Base-by-base conservation (phyloP, 176 grass and related monocot species). In the Oryza meyeriana region DNA sequence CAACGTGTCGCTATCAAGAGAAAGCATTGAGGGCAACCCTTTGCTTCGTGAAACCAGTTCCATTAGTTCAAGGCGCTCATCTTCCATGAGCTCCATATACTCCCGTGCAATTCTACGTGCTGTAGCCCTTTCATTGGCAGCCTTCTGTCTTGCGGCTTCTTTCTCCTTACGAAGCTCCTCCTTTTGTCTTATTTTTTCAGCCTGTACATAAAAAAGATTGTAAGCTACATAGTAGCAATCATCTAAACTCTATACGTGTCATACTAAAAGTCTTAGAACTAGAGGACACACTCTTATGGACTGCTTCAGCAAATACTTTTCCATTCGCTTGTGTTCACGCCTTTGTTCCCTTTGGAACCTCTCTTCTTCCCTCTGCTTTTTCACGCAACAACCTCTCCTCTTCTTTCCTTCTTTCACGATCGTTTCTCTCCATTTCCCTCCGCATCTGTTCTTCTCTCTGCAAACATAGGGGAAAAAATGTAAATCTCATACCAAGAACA, bases 61-160 rank as follows among this genome's bases (percentile, higher is more conserved):
- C 89, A 99, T 90, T 85, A 99, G 89, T 71, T 99, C 96, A 77
- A 99, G 88, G 42, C 89, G 87, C 61, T 99, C 96, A 81, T 99
- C 96, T 85, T 99, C 96, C 82, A 99, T 88, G 18, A 99, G 85
- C 78, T 99, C 96, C 91, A 67, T 95, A 75, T 88, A 92, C 74
- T 95, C 96, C 11, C 87, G 88, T 13, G 91, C 89, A 26, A 99
- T 91, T 91, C 90, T 95, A 33, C 96, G 96, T 62, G 93, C 89
- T 79, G 93, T 93, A 42, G 96, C 96, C 71, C 89, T 99, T 81
- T 99, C 96, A 29, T 85, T 93, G 76, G 96, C 96, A 77, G 89
- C 91, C 82, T 95, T 95, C 29, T 91, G 96, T 69, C 83, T 92
- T 61, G 93, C 93, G 72, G 80, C 89, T 68, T 99, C 93, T 90